Percentiles rank a stretch among this genome's conserved stretches.
Evolutionary conservation across 345 rosid genomes (phyloP).

Genomic region (Conringia planisiliqua): DNA sequence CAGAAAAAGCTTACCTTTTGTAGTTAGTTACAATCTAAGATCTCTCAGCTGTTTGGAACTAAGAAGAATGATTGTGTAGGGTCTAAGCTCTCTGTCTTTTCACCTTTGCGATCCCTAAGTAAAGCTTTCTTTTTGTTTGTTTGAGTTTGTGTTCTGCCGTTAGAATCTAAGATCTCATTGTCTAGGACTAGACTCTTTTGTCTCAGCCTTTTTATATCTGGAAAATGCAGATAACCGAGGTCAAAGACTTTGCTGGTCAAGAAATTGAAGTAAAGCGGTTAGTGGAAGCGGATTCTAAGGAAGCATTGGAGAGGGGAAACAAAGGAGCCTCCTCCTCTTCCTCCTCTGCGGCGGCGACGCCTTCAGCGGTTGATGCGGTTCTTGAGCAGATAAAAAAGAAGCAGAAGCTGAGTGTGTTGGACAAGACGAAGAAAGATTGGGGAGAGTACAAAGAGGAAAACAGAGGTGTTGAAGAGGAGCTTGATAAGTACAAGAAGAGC

Average conservation of each 20-base stretch:
- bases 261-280: neutral
- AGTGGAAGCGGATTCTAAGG: neutral
- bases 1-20: slow-evolving; percentile 1
- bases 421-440: slow-evolving; percentile 85
- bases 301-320: neutral
- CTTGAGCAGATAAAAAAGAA: slow-evolving; percentile 86
- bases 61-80: neutral
- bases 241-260: neutral
- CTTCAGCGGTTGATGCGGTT: slow-evolving; percentile 36
- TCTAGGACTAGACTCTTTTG: neutral
- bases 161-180: neutral
- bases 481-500: slow-evolving; percentile 92
- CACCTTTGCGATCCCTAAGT: too few relatives aligned
- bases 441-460: slow-evolving; percentile 92
- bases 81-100: too few relatives aligned
- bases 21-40: too few relatives aligned
- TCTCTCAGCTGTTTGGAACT: neutral
- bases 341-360: neutral
- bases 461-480: slow-evolving; percentile 53
- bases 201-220: neutral
- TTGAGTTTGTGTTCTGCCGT: neutral
- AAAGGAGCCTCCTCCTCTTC: neutral
- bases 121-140: neutral
- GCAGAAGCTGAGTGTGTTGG: slow-evolving; percentile 65
- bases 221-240: neutral